phyloP scores from a whole-genome alignment of 164 flowering plant species.

The Sedum album region DNA sequence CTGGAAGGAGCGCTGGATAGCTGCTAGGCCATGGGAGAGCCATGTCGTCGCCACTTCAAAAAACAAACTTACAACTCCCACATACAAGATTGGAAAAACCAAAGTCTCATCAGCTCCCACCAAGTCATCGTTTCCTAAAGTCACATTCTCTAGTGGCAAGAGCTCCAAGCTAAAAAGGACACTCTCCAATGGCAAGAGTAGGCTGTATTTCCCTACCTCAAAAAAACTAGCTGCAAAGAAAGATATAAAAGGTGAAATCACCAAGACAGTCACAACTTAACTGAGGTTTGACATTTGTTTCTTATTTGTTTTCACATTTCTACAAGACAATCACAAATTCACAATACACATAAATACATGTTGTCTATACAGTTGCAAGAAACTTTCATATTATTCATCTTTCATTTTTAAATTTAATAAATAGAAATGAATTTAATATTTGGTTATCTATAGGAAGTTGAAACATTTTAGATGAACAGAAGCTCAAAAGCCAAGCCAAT shows the following conservation, averaged over 20 bases:
- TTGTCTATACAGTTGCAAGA: no score
- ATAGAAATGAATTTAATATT: no score
- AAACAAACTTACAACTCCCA: slow-evolving; percentile 34
- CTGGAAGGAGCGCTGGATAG: slow-evolving; percentile 94
- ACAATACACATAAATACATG: no score
- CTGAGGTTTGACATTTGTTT: not conserved
- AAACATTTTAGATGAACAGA: no score
- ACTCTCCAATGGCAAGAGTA: not conserved
- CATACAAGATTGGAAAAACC: slow-evolving; percentile 18
- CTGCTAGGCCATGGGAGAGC: slow-evolving; percentile 91
- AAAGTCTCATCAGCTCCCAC: slow-evolving; percentile 12
- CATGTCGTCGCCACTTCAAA: slow-evolving; percentile 18
- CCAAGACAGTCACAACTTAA: not conserved
- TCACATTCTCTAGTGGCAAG: not conserved
- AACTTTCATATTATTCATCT: no score
- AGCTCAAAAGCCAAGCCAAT: no score
- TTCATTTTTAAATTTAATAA: no score
- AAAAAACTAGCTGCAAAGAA: not conserved
- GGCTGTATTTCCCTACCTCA: not conserved
- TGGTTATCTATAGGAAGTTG: no score
- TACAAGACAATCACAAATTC: no score
- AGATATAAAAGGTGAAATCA: not conserved
- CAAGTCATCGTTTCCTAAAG: not conserved
- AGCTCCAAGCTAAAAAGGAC: not conserved
- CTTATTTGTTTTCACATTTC: no score